These are phyloP conservation scores for Plasmodium ovale DNA, from an alignment of 169 alveolate genomes.

Conservation along the genomic window DNA sequence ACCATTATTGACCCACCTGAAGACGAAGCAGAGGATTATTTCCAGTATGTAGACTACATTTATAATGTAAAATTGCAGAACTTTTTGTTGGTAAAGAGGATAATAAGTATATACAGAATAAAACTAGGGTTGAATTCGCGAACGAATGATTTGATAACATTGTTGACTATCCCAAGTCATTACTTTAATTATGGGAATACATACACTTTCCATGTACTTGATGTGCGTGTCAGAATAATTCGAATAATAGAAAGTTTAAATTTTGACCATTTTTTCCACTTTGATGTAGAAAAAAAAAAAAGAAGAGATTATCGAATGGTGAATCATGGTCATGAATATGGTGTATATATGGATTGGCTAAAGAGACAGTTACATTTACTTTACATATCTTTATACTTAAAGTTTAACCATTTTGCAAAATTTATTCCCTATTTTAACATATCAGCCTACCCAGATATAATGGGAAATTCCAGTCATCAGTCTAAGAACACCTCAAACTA, in stretches of 20 bases:
- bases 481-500: conserved; percentile 27
- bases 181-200: conserved; percentile 60
- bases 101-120: conserved; percentile 52
- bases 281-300: not conserved
- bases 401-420: conserved; percentile 48
- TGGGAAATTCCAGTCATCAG: not conserved
- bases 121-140: conserved; percentile 40
- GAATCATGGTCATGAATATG: not conserved
- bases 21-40: not conserved
- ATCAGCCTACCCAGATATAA: not conserved
- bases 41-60: conserved; percentile 33
- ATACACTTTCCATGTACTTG: conserved; percentile 64
- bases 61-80: conserved; percentile 56
- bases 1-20: not conserved
- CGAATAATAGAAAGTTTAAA: conserved; percentile 49
- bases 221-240: conserved; percentile 53
- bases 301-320: not conserved
- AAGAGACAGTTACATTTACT: conserved; percentile 63
- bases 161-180: conserved; percentile 62
- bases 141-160: conserved; percentile 42
- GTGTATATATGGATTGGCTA: conserved; percentile 37
- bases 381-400: conserved; percentile 42
- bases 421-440: conserved; percentile 49
- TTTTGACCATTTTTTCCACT: conserved; percentile 1
- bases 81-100: conserved; percentile 50